Conservation (phyloP, 2,329 filamentous ascomycete species). For the Cordyceps fumosorosea region DNA sequence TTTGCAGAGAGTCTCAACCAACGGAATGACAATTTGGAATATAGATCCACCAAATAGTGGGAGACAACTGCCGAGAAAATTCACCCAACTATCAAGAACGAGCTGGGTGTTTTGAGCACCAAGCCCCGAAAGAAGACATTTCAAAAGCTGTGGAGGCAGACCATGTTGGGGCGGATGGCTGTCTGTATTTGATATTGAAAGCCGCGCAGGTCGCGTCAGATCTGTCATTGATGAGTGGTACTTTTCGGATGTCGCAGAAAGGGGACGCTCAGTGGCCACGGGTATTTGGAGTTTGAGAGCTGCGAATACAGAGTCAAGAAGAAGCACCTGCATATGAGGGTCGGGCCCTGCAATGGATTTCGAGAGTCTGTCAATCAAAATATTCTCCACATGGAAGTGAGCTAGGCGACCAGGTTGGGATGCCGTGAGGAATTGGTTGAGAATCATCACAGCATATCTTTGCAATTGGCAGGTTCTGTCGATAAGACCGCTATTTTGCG, state of each 20-base stretch:
- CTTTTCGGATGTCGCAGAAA: conserved; percentile 42
- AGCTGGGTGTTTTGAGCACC: conserved; percentile 65
- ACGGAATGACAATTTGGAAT: conserved; percentile 82
- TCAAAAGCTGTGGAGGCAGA: conserved; percentile 67
- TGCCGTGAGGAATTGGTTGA: conserved; percentile 62
- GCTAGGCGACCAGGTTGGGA: conserved; percentile 54
- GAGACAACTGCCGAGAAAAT: conserved; percentile 74
- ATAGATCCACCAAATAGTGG: conserved; percentile 78
- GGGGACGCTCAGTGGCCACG: conserved; percentile 32
- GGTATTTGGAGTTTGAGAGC: conserved; percentile 60
- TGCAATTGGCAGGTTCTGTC: conserved; percentile 59
- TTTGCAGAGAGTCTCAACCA: conserved; percentile 82
- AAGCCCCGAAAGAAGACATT: conserved; percentile 76
- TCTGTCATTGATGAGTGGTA: conserved; percentile 35
- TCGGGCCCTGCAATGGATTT: conserved; percentile 56
- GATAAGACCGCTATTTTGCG: conserved; percentile 19
- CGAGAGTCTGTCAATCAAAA: conserved; percentile 62
- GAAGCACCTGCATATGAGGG: conserved; percentile 65
- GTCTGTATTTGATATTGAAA: conserved; percentile 30
- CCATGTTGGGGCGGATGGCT: conserved; percentile 24
- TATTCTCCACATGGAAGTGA: conserved; percentile 60
- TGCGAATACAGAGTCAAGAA: conserved; percentile 72
- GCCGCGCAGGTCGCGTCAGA: conserved; percentile 31
- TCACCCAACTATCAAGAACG: conserved; percentile 86
- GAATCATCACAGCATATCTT: conserved; percentile 60